These are phyloP conservation scores for Malassezia globosa DNA, from an alignment of 1,284 basidiomycete genomes.

Conservation along the genomic window DNA sequence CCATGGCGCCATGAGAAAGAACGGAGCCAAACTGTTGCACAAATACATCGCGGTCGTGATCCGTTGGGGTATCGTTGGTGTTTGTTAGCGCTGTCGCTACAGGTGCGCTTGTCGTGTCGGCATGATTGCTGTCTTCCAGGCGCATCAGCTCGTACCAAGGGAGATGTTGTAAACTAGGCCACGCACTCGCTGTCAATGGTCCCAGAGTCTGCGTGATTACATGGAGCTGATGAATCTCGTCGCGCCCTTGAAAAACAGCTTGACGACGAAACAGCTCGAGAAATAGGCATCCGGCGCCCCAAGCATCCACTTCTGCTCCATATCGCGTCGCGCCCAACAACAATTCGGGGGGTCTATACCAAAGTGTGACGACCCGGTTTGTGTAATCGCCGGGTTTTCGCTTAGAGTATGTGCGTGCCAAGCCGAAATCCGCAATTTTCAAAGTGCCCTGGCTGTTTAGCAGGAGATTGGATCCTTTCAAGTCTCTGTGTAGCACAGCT, in stretches of 20 bases:
- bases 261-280: constrained; percentile 89
- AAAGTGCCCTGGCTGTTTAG: constrained; percentile 82
- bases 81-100: too few species aligned
- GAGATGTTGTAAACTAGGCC: constrained; percentile 69
- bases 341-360: constrained; percentile 95
- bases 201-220: constrained; percentile 82
- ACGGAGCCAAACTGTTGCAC: constrained; percentile 14
- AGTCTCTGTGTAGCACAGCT: constrained; percentile 90
- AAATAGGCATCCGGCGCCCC: constrained; percentile 99
- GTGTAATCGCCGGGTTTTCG: constrained; percentile 83
- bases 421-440: constrained; percentile 92
- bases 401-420: constrained; percentile 93
- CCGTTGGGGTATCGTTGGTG: neutral
- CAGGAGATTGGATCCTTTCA: constrained; percentile 98
- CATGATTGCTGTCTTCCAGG: neutral
- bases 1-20: constrained; percentile 56
- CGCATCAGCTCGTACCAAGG: constrained; percentile 83
- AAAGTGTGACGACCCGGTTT: constrained; percentile 94
- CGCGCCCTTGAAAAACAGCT: constrained; percentile 87
- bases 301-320: constrained; percentile 98
- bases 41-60: constrained; percentile 54
- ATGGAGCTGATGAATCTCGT: constrained; percentile 92
- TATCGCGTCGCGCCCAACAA: constrained; percentile 92
- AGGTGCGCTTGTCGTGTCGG: neutral
- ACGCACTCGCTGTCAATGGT: constrained; percentile 68